A percentile compares a stretch with the other conserved stretches of the same genome.
phyloP scores from a whole-genome alignment of 139 green algal species.

The Picochlorum sp. region DNA sequence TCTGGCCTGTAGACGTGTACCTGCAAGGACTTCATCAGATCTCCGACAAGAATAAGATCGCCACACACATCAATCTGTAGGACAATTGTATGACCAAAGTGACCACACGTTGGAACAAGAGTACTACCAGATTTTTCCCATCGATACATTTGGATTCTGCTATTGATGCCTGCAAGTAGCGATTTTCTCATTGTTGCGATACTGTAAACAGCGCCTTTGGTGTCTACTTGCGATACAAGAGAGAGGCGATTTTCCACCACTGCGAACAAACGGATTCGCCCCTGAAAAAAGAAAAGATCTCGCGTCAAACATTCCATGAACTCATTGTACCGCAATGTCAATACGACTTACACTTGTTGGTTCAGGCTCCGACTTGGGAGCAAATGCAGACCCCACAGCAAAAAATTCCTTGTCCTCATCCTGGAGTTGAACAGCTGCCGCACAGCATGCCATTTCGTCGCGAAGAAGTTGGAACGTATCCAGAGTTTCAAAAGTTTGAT shows the following conservation, averaged over 20 bases:
- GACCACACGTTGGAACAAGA: constrained; percentile 65
- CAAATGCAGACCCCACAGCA: constrained; percentile 75
- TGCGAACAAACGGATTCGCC: constrained; percentile 66
- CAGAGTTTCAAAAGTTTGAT: constrained; percentile 72
- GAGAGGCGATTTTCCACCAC: constrained; percentile 36
- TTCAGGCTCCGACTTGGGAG: constrained; percentile 66
- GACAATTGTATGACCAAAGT: constrained; percentile 71
- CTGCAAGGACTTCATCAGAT: constrained; percentile 94
- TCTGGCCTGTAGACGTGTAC: constrained; percentile 69
- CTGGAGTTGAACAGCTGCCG: constrained; percentile 33
- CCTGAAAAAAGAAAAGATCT: constrained; percentile 21
- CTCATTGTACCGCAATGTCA: no score
- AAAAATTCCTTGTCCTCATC: constrained; percentile 53
- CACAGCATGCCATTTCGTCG: constrained; percentile 48
- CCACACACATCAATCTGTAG: constrained; percentile 68
- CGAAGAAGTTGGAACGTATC: constrained; percentile 44
- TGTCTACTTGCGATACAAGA: constrained; percentile 73
- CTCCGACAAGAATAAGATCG: constrained; percentile 79
- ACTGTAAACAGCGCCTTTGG: constrained; percentile 79
- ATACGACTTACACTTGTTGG: constrained; percentile 45
- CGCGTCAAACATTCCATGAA: neutral
- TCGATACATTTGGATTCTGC: constrained; percentile 77
- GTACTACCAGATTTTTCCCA: constrained; percentile 38
- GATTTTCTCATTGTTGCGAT: constrained; percentile 64
- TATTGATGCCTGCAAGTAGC: constrained; percentile 85